Percentiles rank a stretch among this genome's conserved stretches.
Conservation (phyloP, 768 basidiomycete genomes). For the Rhodotorula graminis region DNA sequence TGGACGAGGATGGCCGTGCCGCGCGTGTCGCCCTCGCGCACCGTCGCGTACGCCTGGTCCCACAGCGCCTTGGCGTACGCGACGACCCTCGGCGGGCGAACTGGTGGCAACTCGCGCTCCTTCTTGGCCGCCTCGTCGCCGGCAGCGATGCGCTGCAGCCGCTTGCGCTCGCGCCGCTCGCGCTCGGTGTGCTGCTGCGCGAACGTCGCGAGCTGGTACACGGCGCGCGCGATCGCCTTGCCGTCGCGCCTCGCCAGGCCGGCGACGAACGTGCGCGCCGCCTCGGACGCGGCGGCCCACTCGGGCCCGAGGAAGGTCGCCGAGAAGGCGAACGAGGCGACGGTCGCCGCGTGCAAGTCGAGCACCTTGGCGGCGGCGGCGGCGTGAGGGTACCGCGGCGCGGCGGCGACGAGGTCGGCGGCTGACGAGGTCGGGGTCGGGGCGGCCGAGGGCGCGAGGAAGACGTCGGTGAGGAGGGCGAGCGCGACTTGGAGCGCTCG, state of each 20-base stretch:
- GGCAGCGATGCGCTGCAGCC: conserved; percentile 9
- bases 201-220: conserved; percentile 15
- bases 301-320: conserved; percentile 42
- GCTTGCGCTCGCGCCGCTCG: conserved; percentile 14
- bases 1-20: conserved; percentile 60
- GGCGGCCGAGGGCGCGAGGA: conserved; percentile 47
- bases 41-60: conserved; percentile 59
- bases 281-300: conserved; percentile 30
- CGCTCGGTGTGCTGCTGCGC: conserved; percentile 12
- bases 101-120: conserved; percentile 4
- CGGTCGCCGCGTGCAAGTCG: conserved; percentile 44
- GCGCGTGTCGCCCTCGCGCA: conserved; percentile 59
- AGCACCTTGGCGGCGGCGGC: conserved; percentile 43
- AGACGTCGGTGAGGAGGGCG: conserved; percentile 33
- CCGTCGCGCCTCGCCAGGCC: conserved; percentile 18
- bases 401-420: conserved; percentile 49
- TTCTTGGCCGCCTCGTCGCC: conserved; percentile 7
- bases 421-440: conserved; percentile 55
- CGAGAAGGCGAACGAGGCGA: conserved; percentile 42
- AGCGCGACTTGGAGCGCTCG: conserved; percentile 59
- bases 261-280: conserved; percentile 18
- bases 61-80: conserved; percentile 61
- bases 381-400: conserved; percentile 43
- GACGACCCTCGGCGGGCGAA: conserved; percentile 36
- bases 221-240: conserved; percentile 11